These are phyloP conservation scores for Mycocentrospora acerina DNA, from an alignment of 2,329 filamentous ascomycete species.

Conservation along the genomic window DNA sequence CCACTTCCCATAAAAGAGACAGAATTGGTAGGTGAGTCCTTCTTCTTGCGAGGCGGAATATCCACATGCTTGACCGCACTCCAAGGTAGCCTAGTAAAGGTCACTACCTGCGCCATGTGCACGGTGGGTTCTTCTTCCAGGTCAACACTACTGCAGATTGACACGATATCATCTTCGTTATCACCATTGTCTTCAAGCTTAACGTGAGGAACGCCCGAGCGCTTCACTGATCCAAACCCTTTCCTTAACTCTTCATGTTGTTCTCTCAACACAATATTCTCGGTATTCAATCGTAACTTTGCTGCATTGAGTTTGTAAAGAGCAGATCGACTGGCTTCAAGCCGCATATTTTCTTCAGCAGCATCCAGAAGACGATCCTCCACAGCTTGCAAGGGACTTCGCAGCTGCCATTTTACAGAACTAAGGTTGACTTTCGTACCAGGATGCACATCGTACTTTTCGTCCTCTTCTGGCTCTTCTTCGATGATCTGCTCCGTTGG, in stretches of 20 bases:
- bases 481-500: slow-evolving; percentile 6
- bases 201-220: too few species aligned
- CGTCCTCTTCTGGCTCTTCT: background rate
- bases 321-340: slow-evolving; percentile 3
- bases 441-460: slow-evolving; percentile 4
- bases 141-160: slow-evolving; percentile 18
- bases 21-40: background rate
- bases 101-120: slow-evolving; percentile 12
- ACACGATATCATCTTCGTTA: slow-evolving; percentile 13
- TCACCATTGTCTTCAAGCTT: slow-evolving; percentile 2
- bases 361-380: slow-evolving; percentile 27
- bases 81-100: slow-evolving; percentile 12
- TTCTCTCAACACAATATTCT: slow-evolving; percentile 6
- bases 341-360: slow-evolving; percentile 9
- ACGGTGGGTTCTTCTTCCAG: slow-evolving; percentile 22
- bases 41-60: slow-evolving; percentile 9
- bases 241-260: slow-evolving; percentile 15
- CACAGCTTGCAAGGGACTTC: slow-evolving; percentile 22
- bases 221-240: background rate
- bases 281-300: slow-evolving; percentile 11
- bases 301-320: slow-evolving; percentile 6
- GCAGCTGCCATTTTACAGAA: slow-evolving; percentile 2
- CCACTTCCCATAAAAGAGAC: background rate
- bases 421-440: slow-evolving; percentile 6
- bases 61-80: slow-evolving; percentile 25